Conservation (phyloP, 352 stramenopile genomes). For the Phytophthora chlamydospora region DNA sequence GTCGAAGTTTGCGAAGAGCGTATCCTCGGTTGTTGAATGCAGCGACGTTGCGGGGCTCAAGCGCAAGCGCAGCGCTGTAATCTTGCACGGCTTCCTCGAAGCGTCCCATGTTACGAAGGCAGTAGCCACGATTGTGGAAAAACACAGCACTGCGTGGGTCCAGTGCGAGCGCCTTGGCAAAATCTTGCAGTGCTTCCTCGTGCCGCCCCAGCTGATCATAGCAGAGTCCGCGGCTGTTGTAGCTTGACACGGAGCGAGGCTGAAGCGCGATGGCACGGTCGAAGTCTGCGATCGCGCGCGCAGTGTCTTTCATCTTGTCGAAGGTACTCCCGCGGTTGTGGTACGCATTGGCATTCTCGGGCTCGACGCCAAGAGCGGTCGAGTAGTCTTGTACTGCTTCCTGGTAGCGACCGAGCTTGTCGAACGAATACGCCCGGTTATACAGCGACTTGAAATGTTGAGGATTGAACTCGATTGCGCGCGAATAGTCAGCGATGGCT, state of each 20-base stretch:
- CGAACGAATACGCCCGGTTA: conserved; percentile 87
- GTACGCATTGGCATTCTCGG: conserved; percentile 78
- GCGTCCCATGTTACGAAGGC: conserved; percentile 81
- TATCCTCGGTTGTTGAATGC: conserved; percentile 90
- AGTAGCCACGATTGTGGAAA: conserved; percentile 89
- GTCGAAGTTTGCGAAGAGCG: conserved; percentile 73
- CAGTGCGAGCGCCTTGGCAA: conserved; percentile 62
- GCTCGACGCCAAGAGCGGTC: conserved; percentile 65
- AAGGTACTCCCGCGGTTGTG: conserved; percentile 87
- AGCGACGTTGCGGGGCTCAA: conserved; percentile 74
- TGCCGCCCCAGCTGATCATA: conserved; percentile 70
- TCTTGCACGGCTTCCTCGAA: conserved; percentile 69
- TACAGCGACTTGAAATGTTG: conserved; percentile 91
- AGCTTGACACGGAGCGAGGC: conserved; percentile 66
- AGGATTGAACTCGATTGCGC: conserved; percentile 70
- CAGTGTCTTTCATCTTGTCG: conserved; percentile 73
- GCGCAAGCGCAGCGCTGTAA: conserved; percentile 64
- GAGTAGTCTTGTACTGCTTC: conserved; percentile 84
- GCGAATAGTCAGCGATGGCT: conserved; percentile 82
- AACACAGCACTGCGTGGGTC: conserved; percentile 81
- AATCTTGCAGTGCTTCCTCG: conserved; percentile 77
- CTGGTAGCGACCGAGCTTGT: conserved; percentile 75
- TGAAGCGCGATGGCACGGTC: conserved; percentile 66
- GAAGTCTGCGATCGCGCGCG: conserved; percentile 73
- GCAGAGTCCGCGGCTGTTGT: conserved; percentile 84